A percentile compares a stretch with the other conserved stretches of the same genome.
These are phyloP conservation scores for Diaporthe sp. DNA, from an alignment of 2,329 filamentous ascomycete species.

Conservation along the genomic window DNA sequence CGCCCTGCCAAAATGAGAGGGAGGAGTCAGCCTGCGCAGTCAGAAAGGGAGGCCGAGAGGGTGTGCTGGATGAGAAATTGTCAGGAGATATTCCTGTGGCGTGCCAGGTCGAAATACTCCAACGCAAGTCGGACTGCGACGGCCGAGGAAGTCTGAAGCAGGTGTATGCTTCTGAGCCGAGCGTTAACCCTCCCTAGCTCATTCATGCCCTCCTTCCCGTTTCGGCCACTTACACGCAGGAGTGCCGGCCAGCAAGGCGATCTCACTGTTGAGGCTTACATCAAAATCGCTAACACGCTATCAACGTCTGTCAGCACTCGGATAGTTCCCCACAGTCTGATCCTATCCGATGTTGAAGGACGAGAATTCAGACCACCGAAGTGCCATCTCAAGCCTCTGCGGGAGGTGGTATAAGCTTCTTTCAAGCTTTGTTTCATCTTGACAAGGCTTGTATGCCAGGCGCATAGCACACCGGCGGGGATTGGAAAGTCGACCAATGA, in stretches of 20 bases:
- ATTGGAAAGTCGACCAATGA: not conserved
- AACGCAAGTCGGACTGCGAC: not conserved
- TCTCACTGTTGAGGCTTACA: no score
- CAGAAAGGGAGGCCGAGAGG: not conserved
- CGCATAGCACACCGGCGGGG: not conserved
- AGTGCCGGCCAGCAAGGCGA: not conserved
- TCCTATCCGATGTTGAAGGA: slow-evolving; percentile 8
- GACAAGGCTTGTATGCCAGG: slow-evolving; percentile 30
- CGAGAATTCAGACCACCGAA: slow-evolving; percentile 3
- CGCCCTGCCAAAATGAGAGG: not conserved
- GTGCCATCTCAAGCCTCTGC: slow-evolving; percentile 15
- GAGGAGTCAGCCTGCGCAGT: not conserved
- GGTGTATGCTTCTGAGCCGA: not conserved
- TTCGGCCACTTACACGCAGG: slow-evolving; percentile 8
- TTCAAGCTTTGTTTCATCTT: slow-evolving; percentile 45
- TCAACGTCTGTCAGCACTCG: not conserved
- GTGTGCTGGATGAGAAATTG: not conserved
- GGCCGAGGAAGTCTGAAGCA: not conserved
- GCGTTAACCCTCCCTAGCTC: not conserved
- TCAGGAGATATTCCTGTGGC: not conserved
- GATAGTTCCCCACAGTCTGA: slow-evolving; percentile 1
- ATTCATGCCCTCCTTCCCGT: not conserved
- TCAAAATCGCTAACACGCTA: not conserved
- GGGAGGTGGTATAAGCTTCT: slow-evolving; percentile 32
- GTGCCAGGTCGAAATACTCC: not conserved